Base-by-base conservation (phyloP, 108 stramenopile species). In the Poteriospumella lacustris region DNA sequence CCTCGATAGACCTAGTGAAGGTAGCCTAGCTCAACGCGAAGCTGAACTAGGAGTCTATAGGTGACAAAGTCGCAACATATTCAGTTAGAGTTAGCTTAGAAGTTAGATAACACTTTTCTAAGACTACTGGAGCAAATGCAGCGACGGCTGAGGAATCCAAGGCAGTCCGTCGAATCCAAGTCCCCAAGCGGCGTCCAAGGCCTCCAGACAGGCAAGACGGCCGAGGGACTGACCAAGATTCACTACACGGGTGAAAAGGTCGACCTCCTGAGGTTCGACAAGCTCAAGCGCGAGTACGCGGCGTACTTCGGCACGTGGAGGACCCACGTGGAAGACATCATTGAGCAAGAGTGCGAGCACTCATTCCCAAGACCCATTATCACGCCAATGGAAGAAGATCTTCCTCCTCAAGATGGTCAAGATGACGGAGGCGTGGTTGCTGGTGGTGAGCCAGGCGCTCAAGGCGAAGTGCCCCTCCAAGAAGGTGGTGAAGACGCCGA, bases 1-100 rank as follows among this genome's bases (percentile, higher is more conserved):
- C 47, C 47, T 52, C 47, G 47, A 52, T 52, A 52, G 47, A 52
- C 47, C 47, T 52, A 52, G 47, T 52, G 47, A 52, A 52, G 47
- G 47, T 52, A 52, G 47, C 47, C 47, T 52, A 52, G 47, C 47
- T 52, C 47, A 52, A 52, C 47, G 47, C 47, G 47, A 52, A 52
- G 47, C 47, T 52, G 47, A 52, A 52, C 47, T 52, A 52, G 47
- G 47, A 52, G 47, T 52, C 47, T 52, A 52, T 52, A 52, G 47
- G 47, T 52, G 47, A 52, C 47, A 52, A 52, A 52, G 19, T 52
- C 19, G 47, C 47, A 52, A 52, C 47, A 52, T 52, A 52, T 52
- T 52, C 47, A 52, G 47, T 52, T 52, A 52, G 19, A 52, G 47
- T 52, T 52, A 52, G 47, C 47, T 52, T 52, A 52, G 47, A 52